Conservation (phyloP, 345 rosid genomes). For the Leavenworthia alabamica region DNA sequence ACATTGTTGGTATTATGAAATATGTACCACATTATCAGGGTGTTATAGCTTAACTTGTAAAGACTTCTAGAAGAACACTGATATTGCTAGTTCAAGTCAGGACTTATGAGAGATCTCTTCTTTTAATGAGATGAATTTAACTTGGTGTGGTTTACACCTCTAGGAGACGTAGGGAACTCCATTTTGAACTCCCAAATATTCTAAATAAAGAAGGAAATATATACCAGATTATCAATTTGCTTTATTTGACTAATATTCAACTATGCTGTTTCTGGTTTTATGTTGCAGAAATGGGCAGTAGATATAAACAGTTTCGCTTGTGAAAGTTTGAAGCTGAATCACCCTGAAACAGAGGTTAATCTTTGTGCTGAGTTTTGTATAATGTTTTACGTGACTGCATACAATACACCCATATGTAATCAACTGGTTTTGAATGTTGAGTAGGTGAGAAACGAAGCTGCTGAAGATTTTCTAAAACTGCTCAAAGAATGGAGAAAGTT, state of each 20-base stretch:
- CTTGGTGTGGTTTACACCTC: too few relatives aligned
- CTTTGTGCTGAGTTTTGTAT: neutral
- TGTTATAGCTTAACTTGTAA: too few relatives aligned
- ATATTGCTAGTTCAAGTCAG: too few relatives aligned
- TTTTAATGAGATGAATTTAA: too few relatives aligned
- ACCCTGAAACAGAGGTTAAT: slow-evolving; percentile 39
- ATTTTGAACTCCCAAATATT: too few relatives aligned
- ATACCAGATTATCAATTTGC: too few relatives aligned
- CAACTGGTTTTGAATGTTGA: neutral
- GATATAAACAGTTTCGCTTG: slow-evolving; percentile 37
- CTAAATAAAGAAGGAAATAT: too few relatives aligned
- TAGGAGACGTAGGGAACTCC: too few relatives aligned
- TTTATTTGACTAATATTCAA: neutral
- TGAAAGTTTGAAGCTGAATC: slow-evolving; percentile 34
- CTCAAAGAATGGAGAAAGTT: slow-evolving; percentile 23
- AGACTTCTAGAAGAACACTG: too few relatives aligned
- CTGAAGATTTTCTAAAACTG: slow-evolving; percentile 16
- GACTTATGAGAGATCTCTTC: too few relatives aligned
- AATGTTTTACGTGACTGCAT: neutral
- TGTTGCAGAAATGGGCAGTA: slow-evolving; percentile 40
- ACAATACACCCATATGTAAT: neutral
- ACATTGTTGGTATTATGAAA: too few relatives aligned
- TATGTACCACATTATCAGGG: too few relatives aligned
- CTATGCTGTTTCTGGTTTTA: neutral
- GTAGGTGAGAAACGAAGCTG: slow-evolving; percentile 31